Evolutionary conservation across 1,139 yeast species (phyloP).

Genomic region (Geotrichum histeridarum): DNA sequence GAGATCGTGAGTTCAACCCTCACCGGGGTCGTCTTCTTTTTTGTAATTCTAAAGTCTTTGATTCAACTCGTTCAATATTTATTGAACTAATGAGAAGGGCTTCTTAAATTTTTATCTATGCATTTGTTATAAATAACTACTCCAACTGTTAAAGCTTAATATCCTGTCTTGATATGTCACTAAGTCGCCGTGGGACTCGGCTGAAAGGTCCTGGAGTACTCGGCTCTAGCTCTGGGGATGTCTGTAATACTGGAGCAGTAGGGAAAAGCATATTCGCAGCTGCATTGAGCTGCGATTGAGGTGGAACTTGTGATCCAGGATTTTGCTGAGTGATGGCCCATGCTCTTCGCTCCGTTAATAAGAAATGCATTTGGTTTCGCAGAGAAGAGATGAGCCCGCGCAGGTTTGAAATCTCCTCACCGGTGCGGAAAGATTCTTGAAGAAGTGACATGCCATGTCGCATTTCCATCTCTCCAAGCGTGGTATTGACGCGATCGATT

Average conservation of each 20-base stretch:
- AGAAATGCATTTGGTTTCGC: slow-evolving; percentile 38
- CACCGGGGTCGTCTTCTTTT: slow-evolving; percentile 10
- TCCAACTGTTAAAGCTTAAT: slow-evolving; percentile 15
- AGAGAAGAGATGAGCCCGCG: slow-evolving; percentile 36
- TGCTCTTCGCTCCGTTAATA: slow-evolving; percentile 33
- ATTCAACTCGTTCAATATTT: too few relatives aligned
- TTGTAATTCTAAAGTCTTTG: too few relatives aligned
- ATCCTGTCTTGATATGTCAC: slow-evolving; percentile 20
- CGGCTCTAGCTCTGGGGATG: slow-evolving; percentile 2
- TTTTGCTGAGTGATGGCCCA: slow-evolving; percentile 18
- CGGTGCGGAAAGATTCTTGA: slow-evolving; percentile 36
- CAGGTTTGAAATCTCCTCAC: slow-evolving; percentile 36
- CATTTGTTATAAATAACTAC: too few relatives aligned
- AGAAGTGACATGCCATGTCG: slow-evolving; percentile 36
- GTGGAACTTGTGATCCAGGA: neutral
- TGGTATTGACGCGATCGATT: slow-evolving; percentile 33
- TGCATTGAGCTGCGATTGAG: slow-evolving; percentile 6
- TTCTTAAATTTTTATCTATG: too few relatives aligned
- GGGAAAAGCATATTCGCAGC: neutral
- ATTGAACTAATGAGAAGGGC: too few relatives aligned
- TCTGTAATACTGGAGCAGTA: neutral
- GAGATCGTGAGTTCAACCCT: slow-evolving; percentile 17
- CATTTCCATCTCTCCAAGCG: slow-evolving; percentile 35
- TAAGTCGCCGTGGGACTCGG: slow-evolving; percentile 13
- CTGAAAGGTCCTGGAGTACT: neutral